Percentiles rank a stretch among this genome's conserved stretches.
Conservation (phyloP, 225 moss, liverwort and hornwort genomes). For the Physcomitrium patens region DNA sequence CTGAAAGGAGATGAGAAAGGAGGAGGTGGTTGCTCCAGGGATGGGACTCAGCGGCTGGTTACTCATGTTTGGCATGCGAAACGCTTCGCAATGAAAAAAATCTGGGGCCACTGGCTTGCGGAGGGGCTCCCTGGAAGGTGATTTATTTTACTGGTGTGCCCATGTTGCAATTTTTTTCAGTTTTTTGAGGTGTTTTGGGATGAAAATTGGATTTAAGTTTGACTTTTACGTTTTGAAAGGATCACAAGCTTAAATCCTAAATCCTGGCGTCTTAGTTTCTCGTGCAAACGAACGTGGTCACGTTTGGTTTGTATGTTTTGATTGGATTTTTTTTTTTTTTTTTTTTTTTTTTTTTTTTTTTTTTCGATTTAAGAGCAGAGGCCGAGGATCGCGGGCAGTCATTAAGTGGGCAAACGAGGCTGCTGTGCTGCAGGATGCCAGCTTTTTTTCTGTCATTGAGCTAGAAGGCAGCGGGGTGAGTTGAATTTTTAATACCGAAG, state of each 20-base stretch:
- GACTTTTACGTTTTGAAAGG: background rate
- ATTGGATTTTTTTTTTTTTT: background rate
- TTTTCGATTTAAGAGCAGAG: conserved; percentile 53
- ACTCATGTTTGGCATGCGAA: conserved; percentile 99
- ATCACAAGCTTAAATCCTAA: conserved; percentile 19
- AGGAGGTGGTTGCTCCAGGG: conserved; percentile 54
- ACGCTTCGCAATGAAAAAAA: conserved; percentile 86
- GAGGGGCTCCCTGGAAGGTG: conserved; percentile 87
- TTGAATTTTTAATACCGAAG: conserved; percentile 5
- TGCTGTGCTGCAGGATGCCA: conserved; percentile 85
- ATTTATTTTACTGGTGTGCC: background rate
- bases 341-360: background rate
- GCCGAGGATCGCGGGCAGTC: conserved; percentile 83
- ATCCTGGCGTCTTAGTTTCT: conserved; percentile 4
- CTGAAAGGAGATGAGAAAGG: conserved; percentile 68
- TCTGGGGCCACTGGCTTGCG: conserved; percentile 86
- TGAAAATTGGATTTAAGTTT: background rate
- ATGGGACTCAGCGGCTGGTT: conserved; percentile 85
- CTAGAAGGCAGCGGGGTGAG: conserved; percentile 75
- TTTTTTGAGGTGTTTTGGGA: background rate
- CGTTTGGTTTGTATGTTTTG: conserved; percentile 6
- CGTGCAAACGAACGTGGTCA: background rate
- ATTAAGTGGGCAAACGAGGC: conserved; percentile 80
- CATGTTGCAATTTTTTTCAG: background rate
- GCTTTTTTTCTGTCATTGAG: conserved; percentile 85